A percentile compares a stretch with the other conserved stretches of the same genome.
These are phyloP conservation scores for Lactifluus pinguis DNA, from an alignment of 768 basidiomycete species.

Conservation along the genomic window DNA sequence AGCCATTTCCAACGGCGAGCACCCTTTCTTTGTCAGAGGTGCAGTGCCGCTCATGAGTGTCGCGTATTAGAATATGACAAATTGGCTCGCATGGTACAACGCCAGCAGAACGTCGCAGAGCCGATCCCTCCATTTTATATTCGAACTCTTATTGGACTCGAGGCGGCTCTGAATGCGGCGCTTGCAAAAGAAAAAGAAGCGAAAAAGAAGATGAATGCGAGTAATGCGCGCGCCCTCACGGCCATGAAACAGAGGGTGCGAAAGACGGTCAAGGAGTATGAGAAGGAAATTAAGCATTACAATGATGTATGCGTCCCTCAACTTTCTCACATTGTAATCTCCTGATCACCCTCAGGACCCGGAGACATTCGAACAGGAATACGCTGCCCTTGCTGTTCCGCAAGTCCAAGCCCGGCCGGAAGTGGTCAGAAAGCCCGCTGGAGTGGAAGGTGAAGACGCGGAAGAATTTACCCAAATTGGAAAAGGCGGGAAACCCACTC, in stretches of 20 bases:
- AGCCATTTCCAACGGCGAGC: constrained; percentile 75
- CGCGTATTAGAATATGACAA: constrained; percentile 82
- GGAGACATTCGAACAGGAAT: constrained; percentile 77
- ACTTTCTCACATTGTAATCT: not conserved
- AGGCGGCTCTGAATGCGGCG: constrained; percentile 62
- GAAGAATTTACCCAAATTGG: constrained; percentile 78
- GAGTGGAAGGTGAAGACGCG: constrained; percentile 32
- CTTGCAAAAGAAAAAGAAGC: constrained; percentile 83
- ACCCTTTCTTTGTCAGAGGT: not conserved
- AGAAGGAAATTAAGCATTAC: constrained; percentile 68
- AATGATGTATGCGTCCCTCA: constrained; percentile 47
- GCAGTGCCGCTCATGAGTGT: constrained; percentile 3
- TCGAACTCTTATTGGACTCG: constrained; percentile 64
- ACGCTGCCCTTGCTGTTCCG: constrained; percentile 43
- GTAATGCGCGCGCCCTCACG: constrained; percentile 87
- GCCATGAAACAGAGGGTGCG: constrained; percentile 98
- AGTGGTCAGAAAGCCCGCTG: constrained; percentile 31
- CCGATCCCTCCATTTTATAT: constrained; percentile 83
- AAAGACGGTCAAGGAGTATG: constrained; percentile 85
- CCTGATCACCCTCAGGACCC: constrained; percentile 54
- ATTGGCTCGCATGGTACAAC: constrained; percentile 79
- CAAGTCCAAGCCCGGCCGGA: constrained; percentile 32
- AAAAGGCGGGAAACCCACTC: constrained; percentile 76
- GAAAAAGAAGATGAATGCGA: constrained; percentile 94
- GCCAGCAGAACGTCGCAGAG: constrained; percentile 78